Conservation (phyloP, 805 yeast species). For the Kazachstania psychrophila region DNA sequence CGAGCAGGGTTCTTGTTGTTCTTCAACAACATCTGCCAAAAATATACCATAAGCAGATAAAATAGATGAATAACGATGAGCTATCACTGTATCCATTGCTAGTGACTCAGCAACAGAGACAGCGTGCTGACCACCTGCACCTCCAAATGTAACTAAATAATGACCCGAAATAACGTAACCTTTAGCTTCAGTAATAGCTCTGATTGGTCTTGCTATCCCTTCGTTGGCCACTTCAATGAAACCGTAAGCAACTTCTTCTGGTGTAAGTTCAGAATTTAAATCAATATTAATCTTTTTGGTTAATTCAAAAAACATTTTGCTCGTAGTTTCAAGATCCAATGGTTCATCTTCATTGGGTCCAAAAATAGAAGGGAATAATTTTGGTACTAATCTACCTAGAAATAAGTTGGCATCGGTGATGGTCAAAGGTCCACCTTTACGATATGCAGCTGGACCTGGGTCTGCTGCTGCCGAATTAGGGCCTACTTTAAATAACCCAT, state of each 20-base stretch:
- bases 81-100: slow-evolving; percentile 58
- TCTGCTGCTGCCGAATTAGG: slow-evolving; percentile 84
- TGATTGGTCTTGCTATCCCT: slow-evolving; percentile 83
- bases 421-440: slow-evolving; percentile 77
- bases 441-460: slow-evolving; percentile 84
- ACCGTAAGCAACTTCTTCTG: slow-evolving; percentile 70
- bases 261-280: slow-evolving; percentile 33
- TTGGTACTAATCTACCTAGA: slow-evolving; percentile 64
- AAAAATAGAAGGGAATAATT: slow-evolving; percentile 69
- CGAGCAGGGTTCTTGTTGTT: slow-evolving; percentile 66
- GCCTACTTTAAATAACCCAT: slow-evolving; percentile 71
- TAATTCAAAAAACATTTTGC: slow-evolving; percentile 42
- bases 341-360: slow-evolving; percentile 73
- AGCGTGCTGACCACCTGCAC: slow-evolving; percentile 92
- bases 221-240: slow-evolving; percentile 78
- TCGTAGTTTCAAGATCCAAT: slow-evolving; percentile 48
- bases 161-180: slow-evolving; percentile 63
- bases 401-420: slow-evolving; percentile 78
- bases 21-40: slow-evolving; percentile 76
- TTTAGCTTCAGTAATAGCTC: slow-evolving; percentile 76
- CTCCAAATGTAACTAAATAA: slow-evolving; percentile 76
- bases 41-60: slow-evolving; percentile 85
- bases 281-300: slow-evolving; percentile 47
- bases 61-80: slow-evolving; percentile 75
- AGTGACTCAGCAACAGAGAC: slow-evolving; percentile 62